Conservation (phyloP, 2,329 filamentous ascomycete genomes). For the Kalmusia sp. region DNA sequence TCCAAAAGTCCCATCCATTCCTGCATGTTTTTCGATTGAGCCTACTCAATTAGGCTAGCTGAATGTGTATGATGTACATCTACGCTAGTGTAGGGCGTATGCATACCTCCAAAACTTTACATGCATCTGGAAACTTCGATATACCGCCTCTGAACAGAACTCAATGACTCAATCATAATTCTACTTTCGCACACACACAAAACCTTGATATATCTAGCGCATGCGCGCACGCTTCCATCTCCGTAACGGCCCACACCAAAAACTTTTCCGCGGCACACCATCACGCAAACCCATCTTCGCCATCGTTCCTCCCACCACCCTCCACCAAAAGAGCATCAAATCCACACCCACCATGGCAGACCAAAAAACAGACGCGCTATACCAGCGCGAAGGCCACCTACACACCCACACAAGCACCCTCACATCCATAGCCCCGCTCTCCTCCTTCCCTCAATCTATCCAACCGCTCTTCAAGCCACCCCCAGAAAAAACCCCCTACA, state of each 20-base stretch:
- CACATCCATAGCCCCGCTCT: slow-evolving; percentile 57
- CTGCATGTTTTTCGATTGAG: background rate
- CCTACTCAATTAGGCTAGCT: slow-evolving; percentile 5
- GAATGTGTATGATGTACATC: background rate
- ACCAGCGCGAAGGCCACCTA: slow-evolving; percentile 51
- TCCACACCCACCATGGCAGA: background rate
- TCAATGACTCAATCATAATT: background rate
- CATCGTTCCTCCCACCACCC: background rate
- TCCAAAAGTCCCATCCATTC: no score
- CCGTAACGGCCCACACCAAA: background rate
- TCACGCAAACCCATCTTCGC: background rate
- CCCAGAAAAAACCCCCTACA: slow-evolving; percentile 52
- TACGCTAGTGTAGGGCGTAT: no score
- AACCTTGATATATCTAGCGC: no score
- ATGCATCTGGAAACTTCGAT: slow-evolving; percentile 9
- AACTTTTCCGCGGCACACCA: background rate
- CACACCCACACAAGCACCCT: slow-evolving; percentile 54
- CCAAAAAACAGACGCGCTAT: slow-evolving; percentile 39
- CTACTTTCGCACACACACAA: no score
- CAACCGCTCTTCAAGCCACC: slow-evolving; percentile 66
- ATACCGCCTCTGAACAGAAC: no score
- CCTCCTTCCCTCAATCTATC: slow-evolving; percentile 59
- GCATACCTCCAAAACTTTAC: background rate
- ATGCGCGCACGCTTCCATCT: background rate
- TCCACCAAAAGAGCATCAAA: background rate